Percentiles rank a stretch among this genome's conserved stretches.
phyloP scores from a whole-genome alignment of 2,329 filamentous ascomycete genomes.

The Pseudogymnoascus sp. region DNA sequence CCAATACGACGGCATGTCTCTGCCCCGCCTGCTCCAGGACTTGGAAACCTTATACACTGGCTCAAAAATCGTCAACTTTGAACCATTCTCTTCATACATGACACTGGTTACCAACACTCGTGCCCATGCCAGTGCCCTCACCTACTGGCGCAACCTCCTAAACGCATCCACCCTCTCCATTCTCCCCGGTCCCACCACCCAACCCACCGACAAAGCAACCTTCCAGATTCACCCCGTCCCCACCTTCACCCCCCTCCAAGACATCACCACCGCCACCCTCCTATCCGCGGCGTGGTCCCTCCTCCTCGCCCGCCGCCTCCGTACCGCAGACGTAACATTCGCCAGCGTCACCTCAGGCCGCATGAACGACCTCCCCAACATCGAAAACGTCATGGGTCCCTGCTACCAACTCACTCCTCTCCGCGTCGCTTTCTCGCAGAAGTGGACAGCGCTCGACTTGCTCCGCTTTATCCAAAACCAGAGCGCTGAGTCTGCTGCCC shows the following conservation, averaged over 20 bases:
- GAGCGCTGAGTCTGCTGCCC: conserved; percentile 23
- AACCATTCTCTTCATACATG: conserved; percentile 36
- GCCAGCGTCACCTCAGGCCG: conserved; percentile 36
- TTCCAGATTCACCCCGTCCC: conserved; percentile 25
- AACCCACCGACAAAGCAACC: conserved; percentile 22
- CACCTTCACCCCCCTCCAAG: conserved; percentile 23
- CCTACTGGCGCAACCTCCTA: conserved; percentile 39
- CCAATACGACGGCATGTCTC: conserved; percentile 58
- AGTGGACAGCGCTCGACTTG: conserved; percentile 29
- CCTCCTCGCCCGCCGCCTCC: conserved; percentile 30
- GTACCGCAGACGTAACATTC: conserved; percentile 32
- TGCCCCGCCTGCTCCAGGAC: conserved; percentile 26
- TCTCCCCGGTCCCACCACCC: conserved; percentile 11
- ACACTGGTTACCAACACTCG: neutral
- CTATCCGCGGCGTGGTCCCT: conserved; percentile 38
- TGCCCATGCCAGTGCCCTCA: neutral
- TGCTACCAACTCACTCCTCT: conserved; percentile 39
- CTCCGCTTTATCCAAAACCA: conserved; percentile 29
- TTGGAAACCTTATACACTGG: conserved; percentile 28
- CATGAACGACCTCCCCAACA: conserved; percentile 29
- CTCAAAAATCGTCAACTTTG: conserved; percentile 19
- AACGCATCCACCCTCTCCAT: conserved; percentile 27
- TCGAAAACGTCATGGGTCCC: conserved; percentile 36
- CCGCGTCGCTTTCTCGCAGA: conserved; percentile 30
- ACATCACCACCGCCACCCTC: conserved; percentile 35